A percentile compares a stretch with the other conserved stretches of the same genome.
These are phyloP conservation scores for Laburnicola sp. DNA, from an alignment of 2,329 filamentous ascomycete species.

Conservation along the genomic window DNA sequence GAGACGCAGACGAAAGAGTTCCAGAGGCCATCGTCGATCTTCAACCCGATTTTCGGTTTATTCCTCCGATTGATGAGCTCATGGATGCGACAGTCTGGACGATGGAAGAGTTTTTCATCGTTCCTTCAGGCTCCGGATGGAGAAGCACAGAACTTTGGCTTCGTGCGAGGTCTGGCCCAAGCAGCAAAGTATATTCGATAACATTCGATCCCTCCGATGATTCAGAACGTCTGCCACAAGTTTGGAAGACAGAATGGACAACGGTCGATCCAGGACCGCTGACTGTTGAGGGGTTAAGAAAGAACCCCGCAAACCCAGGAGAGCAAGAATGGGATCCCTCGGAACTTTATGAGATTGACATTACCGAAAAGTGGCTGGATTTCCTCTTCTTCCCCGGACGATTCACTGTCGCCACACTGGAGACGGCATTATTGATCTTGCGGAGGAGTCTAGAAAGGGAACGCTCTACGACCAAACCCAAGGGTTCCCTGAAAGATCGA, in stretches of 20 bases:
- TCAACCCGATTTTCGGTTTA: conserved; percentile 64
- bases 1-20: conserved; percentile 59
- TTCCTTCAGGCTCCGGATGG: conserved; percentile 44
- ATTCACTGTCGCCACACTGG: conserved; percentile 77
- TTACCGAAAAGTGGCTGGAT: conserved; percentile 77
- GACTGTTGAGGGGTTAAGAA: conserved; percentile 47
- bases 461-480: conserved; percentile 25
- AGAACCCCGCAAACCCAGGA: conserved; percentile 44
- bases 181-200: conserved; percentile 69
- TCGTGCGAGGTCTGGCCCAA: conserved; percentile 58
- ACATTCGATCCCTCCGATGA: conserved; percentile 71
- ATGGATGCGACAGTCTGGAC: conserved; percentile 57
- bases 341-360: conserved; percentile 54
- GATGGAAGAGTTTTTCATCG: conserved; percentile 52
- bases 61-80: conserved; percentile 62
- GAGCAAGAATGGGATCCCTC: conserved; percentile 36
- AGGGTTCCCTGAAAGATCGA: conserved; percentile 70
- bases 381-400: conserved; percentile 81
- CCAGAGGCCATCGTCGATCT: conserved; percentile 70
- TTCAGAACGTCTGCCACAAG: conserved; percentile 62
- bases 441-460: conserved; percentile 61
- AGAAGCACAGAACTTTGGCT: conserved; percentile 51
- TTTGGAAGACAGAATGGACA: conserved; percentile 65
- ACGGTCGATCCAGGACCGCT: conserved; percentile 49
- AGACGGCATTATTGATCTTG: conserved; percentile 82